Conservation (phyloP, 148 eudicot species). For the Chenopodium quinoa region DNA sequence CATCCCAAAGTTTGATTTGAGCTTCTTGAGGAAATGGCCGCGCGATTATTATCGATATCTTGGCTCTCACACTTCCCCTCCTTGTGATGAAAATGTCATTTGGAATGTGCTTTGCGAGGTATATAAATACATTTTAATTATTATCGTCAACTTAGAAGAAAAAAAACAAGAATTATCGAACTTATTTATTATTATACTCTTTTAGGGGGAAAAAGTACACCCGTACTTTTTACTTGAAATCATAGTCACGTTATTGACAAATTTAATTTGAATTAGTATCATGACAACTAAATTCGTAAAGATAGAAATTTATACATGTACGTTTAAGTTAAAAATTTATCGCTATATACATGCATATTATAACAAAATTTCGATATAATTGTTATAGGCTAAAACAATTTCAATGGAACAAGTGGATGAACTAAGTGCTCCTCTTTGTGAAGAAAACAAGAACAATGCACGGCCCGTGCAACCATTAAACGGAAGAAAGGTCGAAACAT, state of each 20-base stretch:
- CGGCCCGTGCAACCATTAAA: constrained; percentile 63
- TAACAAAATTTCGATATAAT: no score
- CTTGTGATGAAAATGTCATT: constrained; percentile 60
- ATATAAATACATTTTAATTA: not conserved
- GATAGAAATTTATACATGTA: no score
- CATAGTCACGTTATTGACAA: no score
- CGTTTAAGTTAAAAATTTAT: no score
- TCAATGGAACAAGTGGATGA: constrained; percentile 43
- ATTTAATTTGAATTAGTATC: no score
- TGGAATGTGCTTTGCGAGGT: constrained; percentile 65
- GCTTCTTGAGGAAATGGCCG: constrained; percentile 29
- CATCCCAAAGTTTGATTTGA: not conserved
- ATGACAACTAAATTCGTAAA: no score
- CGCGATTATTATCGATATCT: constrained; percentile 52
- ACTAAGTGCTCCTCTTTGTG: constrained; percentile 43
- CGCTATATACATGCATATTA: no score
- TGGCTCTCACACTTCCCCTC: constrained; percentile 85
- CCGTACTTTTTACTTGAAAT: no score
- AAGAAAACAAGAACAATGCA: constrained; percentile 48
- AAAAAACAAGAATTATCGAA: no score
- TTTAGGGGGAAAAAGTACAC: no score
- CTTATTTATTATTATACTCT: no score
- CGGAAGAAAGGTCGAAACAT: constrained; percentile 51
- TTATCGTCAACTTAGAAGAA: no score
- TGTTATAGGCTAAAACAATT: constrained; percentile 42